Base-by-base conservation (phyloP, 306 rosid genomes). In the Alnus glutinosa region DNA sequence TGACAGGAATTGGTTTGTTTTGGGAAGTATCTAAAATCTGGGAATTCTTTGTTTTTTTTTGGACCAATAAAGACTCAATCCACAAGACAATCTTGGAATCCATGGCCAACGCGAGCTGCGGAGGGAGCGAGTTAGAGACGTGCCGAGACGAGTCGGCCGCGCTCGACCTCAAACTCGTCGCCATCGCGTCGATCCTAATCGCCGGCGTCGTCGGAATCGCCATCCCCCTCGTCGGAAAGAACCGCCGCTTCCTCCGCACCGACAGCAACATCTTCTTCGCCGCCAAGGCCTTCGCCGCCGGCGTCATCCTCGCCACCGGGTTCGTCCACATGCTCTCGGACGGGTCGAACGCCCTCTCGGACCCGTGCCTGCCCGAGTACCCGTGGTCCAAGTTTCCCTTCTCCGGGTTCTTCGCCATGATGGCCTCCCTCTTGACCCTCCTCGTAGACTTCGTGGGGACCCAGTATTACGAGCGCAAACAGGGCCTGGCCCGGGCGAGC, bases 361-460 rank as follows among this genome's bases (percentile, higher is more conserved):
- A 82, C 71, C 83, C 93, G 2, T 96, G 99, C 71, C 47, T 96
- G 51, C 98, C 99, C 3, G 34, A 70, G 7, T 84, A 16, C 23
- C 97, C 99, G 2, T 96, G 99, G 99, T 75, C 89, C 7, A 90
- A 93, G 83, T 96, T 96, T 69, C 98, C 98, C 0, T 96, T 96
- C 62, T 70, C 92, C 0, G 97, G 97, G 0, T 96, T 96, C 85
- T 90, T 93, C 63, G 97, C 97, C 13, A 96, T 96, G 99, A 48
- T 88, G 86, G 93, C 99, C 2, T 86, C 99, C 55, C 86, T 96
- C 0, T 49, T 91, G 7, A 96, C 99, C 1, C 93, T 96, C 2
- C 87, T 96, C 5, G 94, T 96, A 14, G 98, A 96, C 72, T 93
- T 95, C 36, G 81, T 93, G 5, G 99, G 97, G 2, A 95, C 97